Evolutionary conservation across 2,329 filamentous ascomycete genomes (phyloP).

Genomic region (Niveomyces coronatus): DNA sequence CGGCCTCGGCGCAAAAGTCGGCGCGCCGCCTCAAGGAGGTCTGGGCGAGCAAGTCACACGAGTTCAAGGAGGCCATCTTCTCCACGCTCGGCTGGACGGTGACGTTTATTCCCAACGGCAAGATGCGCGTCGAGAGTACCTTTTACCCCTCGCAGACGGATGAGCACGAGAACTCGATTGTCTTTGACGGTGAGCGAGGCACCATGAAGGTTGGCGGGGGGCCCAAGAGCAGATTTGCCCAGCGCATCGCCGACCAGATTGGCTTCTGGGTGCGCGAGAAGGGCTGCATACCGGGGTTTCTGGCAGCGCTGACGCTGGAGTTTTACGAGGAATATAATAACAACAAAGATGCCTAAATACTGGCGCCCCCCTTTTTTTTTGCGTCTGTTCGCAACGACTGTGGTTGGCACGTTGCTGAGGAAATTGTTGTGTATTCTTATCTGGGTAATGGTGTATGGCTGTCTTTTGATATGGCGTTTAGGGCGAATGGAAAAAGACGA

Average conservation of each 20-base stretch:
- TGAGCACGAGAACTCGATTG: constrained; percentile 62
- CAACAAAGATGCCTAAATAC: too few relatives aligned
- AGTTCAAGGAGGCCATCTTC: constrained; percentile 93
- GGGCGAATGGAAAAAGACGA: too few relatives aligned
- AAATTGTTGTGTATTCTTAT: too few relatives aligned
- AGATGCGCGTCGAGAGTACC: constrained; percentile 81
- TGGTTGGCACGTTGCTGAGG: too few relatives aligned
- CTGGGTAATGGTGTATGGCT: too few relatives aligned
- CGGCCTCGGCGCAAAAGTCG: constrained; percentile 68
- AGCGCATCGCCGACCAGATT: constrained; percentile 75
- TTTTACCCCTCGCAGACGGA: constrained; percentile 63
- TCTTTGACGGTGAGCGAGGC: constrained; percentile 87
- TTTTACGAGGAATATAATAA: constrained; percentile 65
- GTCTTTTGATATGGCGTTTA: too few relatives aligned
- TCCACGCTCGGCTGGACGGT: constrained; percentile 89
- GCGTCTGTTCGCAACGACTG: not conserved
- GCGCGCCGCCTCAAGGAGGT: constrained; percentile 83
- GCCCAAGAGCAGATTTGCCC: constrained; percentile 74
- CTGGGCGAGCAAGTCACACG: constrained; percentile 79
- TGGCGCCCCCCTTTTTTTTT: not conserved
- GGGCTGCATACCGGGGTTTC: constrained; percentile 86
- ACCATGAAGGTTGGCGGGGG: constrained; percentile 98
- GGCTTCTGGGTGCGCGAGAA: constrained; percentile 93
- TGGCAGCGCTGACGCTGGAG: constrained; percentile 83
- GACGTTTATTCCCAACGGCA: constrained; percentile 93